Conservation (phyloP, 441 rosid genomes). For the Arabidopsis lyrata region DNA sequence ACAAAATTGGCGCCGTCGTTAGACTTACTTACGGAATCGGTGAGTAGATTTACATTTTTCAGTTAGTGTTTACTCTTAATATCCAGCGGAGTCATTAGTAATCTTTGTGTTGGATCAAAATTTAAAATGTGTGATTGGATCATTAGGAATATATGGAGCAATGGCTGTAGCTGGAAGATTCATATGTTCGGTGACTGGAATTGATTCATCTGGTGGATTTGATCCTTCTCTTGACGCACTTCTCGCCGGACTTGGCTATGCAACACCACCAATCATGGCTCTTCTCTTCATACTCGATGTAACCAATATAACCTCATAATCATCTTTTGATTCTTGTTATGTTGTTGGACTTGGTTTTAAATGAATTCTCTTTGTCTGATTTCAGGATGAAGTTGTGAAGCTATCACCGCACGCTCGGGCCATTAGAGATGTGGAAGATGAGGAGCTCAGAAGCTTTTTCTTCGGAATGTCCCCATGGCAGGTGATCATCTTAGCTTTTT, state of each 20-base stretch:
- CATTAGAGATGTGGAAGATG: slow-evolving; percentile 95
- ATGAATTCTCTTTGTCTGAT: neutral
- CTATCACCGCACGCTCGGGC: slow-evolving; percentile 95
- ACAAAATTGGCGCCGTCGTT: slow-evolving; percentile 85
- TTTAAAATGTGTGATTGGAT: slow-evolving; percentile 2
- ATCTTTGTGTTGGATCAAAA: too few species aligned
- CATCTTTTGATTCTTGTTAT: slow-evolving; percentile 3
- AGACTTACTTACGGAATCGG: slow-evolving; percentile 93
- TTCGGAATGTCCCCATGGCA: slow-evolving; percentile 98
- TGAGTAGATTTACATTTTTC: slow-evolving; percentile 34
- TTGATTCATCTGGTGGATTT: slow-evolving; percentile 87
- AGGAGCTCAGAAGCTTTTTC: slow-evolving; percentile 91
- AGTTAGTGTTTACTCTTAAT: too few species aligned
- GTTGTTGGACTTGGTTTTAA: neutral
- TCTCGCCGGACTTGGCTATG: slow-evolving; percentile 84
- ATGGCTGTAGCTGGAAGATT: slow-evolving; percentile 87
- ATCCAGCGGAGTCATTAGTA: neutral
- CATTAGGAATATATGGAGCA: slow-evolving; percentile 84
- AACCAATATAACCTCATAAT: slow-evolving; percentile 9
- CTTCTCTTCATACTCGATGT: slow-evolving; percentile 91
- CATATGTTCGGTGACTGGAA: slow-evolving; percentile 81
- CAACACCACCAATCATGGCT: slow-evolving; percentile 92
- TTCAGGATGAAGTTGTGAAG: slow-evolving; percentile 94
- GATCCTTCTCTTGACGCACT: slow-evolving; percentile 72
- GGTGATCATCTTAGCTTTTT: slow-evolving; percentile 45